phyloP scores from a whole-genome alignment of 495 filamentous ascomycete species.

The Hyaloscypha finlandica region DNA sequence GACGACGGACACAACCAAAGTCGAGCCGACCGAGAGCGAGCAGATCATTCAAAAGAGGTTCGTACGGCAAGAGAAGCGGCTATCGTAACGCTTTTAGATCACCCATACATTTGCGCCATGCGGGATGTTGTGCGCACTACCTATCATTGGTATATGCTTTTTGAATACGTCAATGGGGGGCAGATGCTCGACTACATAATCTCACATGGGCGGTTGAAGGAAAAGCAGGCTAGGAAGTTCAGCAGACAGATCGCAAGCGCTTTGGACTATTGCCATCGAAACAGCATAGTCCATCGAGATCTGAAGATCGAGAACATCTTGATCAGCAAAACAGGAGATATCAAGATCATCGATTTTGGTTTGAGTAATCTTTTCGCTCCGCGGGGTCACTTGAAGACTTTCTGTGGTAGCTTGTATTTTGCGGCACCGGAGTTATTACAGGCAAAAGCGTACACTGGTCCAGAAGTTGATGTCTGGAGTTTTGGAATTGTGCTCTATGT shows the following conservation, averaged over 20 bases:
- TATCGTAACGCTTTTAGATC: constrained; percentile 91
- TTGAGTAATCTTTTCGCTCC: constrained; percentile 96
- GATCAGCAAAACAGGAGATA: constrained; percentile 98
- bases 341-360: constrained; percentile 99
- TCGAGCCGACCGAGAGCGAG: constrained; percentile 77
- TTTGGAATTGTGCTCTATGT: constrained; percentile 99
- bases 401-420: constrained; percentile 98
- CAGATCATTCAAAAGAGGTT: constrained; percentile 95
- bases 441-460: constrained; percentile 90
- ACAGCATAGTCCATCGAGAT: constrained; percentile 98
- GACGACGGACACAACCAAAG: constrained; percentile 74
- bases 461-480: constrained; percentile 98
- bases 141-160: constrained; percentile 99
- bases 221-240: constrained; percentile 98
- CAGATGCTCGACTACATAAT: constrained; percentile 99
- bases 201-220: constrained; percentile 93
- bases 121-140: constrained; percentile 92
- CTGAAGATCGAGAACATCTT: constrained; percentile 99
- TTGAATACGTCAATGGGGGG: constrained; percentile 98
- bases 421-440: constrained; percentile 94
- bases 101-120: constrained; percentile 97
- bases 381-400: constrained; percentile 85
- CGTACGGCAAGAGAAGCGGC: constrained; percentile 94
- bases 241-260: constrained; percentile 96
- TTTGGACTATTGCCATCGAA: constrained; percentile 98